These are phyloP conservation scores for Xylaria flabelliformis DNA, from an alignment of 495 filamentous ascomycete species.

Conservation along the genomic window DNA sequence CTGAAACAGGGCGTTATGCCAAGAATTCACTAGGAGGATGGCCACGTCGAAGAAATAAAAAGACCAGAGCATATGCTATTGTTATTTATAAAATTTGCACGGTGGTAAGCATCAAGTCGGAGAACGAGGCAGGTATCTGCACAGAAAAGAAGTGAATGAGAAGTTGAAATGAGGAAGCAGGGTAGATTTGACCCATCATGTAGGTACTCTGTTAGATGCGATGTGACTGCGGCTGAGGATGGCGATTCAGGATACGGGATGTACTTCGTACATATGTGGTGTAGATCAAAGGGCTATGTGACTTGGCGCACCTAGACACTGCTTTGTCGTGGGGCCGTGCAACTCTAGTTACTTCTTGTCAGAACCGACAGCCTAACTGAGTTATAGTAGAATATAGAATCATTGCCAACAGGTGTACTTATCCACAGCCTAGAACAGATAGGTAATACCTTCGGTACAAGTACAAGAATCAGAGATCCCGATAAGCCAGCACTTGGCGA, in stretches of 20 bases:
- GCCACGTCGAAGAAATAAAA: background rate
- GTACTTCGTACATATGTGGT: background rate
- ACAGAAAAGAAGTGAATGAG: background rate
- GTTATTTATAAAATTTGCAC: background rate
- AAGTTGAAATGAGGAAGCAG: background rate
- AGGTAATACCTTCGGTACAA: no score
- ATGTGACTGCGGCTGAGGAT: constrained; percentile 18
- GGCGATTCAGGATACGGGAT: background rate
- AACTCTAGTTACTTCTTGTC: background rate
- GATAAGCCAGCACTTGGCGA: no score
- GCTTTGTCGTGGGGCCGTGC: background rate
- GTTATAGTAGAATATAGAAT: no score
- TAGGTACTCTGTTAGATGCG: no score
- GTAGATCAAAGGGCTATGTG: background rate
- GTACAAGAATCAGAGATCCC: no score
- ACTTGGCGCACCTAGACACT: background rate
- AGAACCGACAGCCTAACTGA: background rate
- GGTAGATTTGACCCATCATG: no score
- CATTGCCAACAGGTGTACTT: no score
- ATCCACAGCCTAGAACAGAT: no score
- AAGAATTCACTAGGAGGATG: background rate
- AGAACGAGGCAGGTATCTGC: background rate
- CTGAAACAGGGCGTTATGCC: background rate
- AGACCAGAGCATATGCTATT: background rate
- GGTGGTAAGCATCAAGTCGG: background rate